A percentile compares a stretch with the other conserved stretches of the same genome.
phyloP scores from a whole-genome alignment of 2,329 filamentous ascomycete species.

The Venturiaceae sp. region DNA sequence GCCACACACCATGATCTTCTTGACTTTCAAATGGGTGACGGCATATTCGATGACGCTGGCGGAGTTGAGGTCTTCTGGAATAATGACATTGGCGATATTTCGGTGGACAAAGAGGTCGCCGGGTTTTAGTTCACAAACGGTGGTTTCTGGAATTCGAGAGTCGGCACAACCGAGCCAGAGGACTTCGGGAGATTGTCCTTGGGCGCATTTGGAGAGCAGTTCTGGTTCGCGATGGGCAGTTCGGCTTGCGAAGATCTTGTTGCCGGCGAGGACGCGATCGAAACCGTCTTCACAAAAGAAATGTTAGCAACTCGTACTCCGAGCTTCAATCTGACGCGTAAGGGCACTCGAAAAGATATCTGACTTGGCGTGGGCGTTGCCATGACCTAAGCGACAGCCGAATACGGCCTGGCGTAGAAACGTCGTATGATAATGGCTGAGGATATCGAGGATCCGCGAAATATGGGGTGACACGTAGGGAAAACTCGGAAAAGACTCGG shows the following conservation, averaged over 20 bases:
- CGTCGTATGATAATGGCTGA: background rate
- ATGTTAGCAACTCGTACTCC: background rate
- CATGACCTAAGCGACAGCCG: background rate
- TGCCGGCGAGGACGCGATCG: conserved; percentile 54
- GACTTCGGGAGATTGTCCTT: conserved; percentile 56
- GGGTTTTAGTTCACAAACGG: conserved; percentile 65
- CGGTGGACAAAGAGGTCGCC: conserved; percentile 85
- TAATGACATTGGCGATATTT: conserved; percentile 81
- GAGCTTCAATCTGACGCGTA: too few relatives aligned
- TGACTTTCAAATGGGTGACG: conserved; percentile 59
- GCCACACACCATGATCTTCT: conserved; percentile 52
- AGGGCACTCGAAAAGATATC: too few relatives aligned
- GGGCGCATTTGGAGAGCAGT: conserved; percentile 59
- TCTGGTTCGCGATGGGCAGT: conserved; percentile 56
- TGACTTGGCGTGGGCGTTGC: background rate
- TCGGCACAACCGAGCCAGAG: conserved; percentile 86
- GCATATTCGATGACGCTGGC: conserved; percentile 72
- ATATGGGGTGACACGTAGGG: background rate
- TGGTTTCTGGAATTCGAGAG: conserved; percentile 75
- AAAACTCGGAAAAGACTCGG: background rate
- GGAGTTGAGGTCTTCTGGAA: conserved; percentile 64
- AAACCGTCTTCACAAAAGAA: conserved; percentile 39
- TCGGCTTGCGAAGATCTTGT: conserved; percentile 60
- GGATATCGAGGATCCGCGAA: background rate
- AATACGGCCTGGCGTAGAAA: too few relatives aligned